Base-by-base conservation (phyloP, 768 basidiomycete species). In the Pilatotrama ljubarskyi region DNA sequence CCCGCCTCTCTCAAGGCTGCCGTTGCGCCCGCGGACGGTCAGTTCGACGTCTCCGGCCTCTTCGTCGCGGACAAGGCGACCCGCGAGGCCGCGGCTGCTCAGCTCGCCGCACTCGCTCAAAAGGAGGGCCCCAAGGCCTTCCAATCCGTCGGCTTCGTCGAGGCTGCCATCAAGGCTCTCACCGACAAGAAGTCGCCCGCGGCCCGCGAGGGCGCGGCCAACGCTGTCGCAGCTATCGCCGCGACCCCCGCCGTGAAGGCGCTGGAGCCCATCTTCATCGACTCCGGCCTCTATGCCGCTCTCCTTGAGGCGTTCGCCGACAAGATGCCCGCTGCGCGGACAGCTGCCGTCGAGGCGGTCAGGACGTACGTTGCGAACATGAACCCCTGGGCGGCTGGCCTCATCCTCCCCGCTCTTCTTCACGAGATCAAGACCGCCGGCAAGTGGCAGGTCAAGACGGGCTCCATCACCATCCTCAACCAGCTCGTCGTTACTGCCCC, bases 371-470 rank as follows among this genome's bases (percentile, higher is more conserved):
- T 84, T 71, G 78, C 86, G 63, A 78, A 81, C 61, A 90, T 91
- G 86, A 95, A 88, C 81, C 87, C 92, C 15, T 98, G 94, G 95
- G 91, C 90, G 47, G 78, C 90, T 22, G 80, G 84, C 62, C 83
- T 91, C 68, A 74, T 95, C 70, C 90, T 98, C 69, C 93, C 93
- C 56, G 79, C 87, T 58, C 84, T 98, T 72, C 92, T 98, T 70
- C 84, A 90, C 74, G 86, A 96, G 77, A 90, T 98, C 82, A 91
- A 93, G 80, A 90, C 90, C 67, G 92, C 93, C 70, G 94, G 95
- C 71, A 97, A 97, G 76, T 97, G 95, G 94, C 95, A 96, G 75
- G 69, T 96, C 80, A 97, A 98, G 85, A 90, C 88, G 9, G 95
- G 95, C 46, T 84, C 88, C 29, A 82, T 98, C 62, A 76, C 83